A percentile compares a stretch with the other conserved stretches of the same genome.
These are phyloP conservation scores for Sphenostylis stenocarpa DNA, from an alignment of 306 rosid species.

Conservation along the genomic window DNA sequence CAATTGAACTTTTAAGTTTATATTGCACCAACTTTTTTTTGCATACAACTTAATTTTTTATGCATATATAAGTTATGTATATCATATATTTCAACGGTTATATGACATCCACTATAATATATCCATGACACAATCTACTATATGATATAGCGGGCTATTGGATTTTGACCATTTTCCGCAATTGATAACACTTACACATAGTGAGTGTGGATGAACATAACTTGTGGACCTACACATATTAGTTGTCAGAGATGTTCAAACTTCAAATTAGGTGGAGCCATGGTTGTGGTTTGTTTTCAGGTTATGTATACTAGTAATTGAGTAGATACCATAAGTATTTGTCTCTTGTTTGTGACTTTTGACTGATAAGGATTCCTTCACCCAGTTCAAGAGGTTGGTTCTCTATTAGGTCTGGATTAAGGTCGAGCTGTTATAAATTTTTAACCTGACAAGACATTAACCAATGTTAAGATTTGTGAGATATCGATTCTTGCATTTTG, in stretches of 20 bases:
- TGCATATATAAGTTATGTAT: too few species aligned
- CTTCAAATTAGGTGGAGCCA: not conserved
- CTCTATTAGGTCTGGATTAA: not conserved
- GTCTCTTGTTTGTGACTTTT: not conserved
- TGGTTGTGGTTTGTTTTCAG: not conserved
- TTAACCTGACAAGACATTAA: not conserved
- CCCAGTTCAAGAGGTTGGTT: not conserved
- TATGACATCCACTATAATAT: too few species aligned
- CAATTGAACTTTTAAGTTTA: too few species aligned
- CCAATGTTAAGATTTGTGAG: not conserved
- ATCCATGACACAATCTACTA: too few species aligned
- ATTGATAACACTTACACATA: not conserved
- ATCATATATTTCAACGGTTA: too few species aligned
- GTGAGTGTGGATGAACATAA: not conserved
- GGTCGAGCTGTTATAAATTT: not conserved
- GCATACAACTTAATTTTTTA: too few species aligned
- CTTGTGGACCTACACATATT: not conserved
- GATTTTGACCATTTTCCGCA: too few species aligned
- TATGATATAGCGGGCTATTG: too few species aligned
- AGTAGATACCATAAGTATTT: not conserved
- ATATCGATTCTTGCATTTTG: not conserved
- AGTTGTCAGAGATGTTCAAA: not conserved
- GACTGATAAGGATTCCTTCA: not conserved
- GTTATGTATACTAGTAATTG: not conserved
- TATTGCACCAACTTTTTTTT: too few species aligned